These are phyloP conservation scores for Lepidium aucheri DNA, from an alignment of 345 rosid genomes.

Conservation along the genomic window DNA sequence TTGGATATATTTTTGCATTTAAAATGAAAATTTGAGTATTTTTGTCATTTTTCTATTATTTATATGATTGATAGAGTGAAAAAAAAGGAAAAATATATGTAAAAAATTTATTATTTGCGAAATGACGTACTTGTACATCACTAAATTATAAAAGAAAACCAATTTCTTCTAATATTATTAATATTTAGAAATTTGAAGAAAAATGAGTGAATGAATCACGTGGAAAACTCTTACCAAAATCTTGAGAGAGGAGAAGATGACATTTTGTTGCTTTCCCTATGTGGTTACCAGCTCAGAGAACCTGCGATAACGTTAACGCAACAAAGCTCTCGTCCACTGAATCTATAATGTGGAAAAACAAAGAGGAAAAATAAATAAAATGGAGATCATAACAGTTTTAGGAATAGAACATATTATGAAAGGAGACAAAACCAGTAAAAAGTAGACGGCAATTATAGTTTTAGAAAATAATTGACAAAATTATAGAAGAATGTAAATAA, in stretches of 20 bases:
- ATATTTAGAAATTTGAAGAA: not conserved
- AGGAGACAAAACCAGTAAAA: not conserved
- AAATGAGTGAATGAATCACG: not conserved
- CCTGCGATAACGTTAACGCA: slow-evolving; percentile 1
- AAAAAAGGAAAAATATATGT: not conserved
- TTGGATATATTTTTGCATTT: no score
- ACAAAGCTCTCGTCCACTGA: not conserved
- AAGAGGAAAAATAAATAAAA: not conserved
- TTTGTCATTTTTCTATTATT: no score
- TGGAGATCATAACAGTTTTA: not conserved
- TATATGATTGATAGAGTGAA: no score
- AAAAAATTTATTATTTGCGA: not conserved
- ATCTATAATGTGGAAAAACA: not conserved
- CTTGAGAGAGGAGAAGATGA: not conserved
- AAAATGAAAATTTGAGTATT: no score
- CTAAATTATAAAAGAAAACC: not conserved
- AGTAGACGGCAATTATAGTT: no score
- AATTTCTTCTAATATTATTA: not conserved
- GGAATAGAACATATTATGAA: not conserved
- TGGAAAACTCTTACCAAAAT: not conserved
- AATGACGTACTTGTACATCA: not conserved
- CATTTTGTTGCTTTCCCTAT: slow-evolving; percentile 10
- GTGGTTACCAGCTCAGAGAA: slow-evolving; percentile 6
- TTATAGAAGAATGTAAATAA: slow-evolving; percentile 1
- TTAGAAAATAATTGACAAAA: not conserved